phyloP scores from a whole-genome alignment of 2,329 filamentous ascomycete species.

The Huntiella savannae region DNA sequence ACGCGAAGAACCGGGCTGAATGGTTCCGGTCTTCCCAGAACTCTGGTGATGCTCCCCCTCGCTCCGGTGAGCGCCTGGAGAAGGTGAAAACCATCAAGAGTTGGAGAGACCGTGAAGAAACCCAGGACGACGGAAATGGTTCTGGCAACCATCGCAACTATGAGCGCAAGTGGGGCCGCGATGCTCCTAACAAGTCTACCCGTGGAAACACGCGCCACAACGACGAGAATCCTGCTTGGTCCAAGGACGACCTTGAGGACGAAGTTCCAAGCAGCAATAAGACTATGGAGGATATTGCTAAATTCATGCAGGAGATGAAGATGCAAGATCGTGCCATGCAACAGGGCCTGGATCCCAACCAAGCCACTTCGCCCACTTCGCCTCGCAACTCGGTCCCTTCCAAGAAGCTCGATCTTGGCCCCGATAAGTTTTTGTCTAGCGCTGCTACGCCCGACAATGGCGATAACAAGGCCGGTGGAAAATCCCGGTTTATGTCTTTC shows the following conservation, averaged over 20 bases:
- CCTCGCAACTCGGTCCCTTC: slow-evolving; percentile 3
- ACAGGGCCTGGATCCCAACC: slow-evolving; percentile 14
- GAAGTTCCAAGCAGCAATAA: slow-evolving; percentile 56
- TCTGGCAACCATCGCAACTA: slow-evolving; percentile 20
- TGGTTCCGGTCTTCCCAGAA: slow-evolving; percentile 48
- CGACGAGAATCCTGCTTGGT: slow-evolving; percentile 78
- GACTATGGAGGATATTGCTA: slow-evolving; percentile 67
- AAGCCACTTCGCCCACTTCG: not conserved
- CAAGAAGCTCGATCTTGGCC: slow-evolving; percentile 36
- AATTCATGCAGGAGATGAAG: slow-evolving; percentile 84
- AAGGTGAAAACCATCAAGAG: slow-evolving; percentile 28
- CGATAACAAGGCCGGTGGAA: slow-evolving; percentile 18
- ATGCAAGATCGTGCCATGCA: slow-evolving; percentile 24
- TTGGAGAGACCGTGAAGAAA: slow-evolving; percentile 36
- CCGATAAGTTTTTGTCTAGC: slow-evolving; percentile 60
- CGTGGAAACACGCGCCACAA: slow-evolving; percentile 30
- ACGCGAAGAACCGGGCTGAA: slow-evolving; percentile 51
- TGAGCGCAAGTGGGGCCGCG: slow-evolving; percentile 36
- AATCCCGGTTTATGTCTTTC: slow-evolving; percentile 70
- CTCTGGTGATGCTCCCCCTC: slow-evolving; percentile 14
- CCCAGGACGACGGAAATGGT: slow-evolving; percentile 36
- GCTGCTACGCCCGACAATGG: slow-evolving; percentile 29
- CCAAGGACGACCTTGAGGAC: slow-evolving; percentile 50
- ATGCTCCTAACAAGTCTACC: slow-evolving; percentile 17
- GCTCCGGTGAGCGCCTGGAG: slow-evolving; percentile 35